These are phyloP conservation scores for Stephanodiscus minutulus DNA, from an alignment of 108 stramenopile species.

Conservation along the genomic window DNA sequence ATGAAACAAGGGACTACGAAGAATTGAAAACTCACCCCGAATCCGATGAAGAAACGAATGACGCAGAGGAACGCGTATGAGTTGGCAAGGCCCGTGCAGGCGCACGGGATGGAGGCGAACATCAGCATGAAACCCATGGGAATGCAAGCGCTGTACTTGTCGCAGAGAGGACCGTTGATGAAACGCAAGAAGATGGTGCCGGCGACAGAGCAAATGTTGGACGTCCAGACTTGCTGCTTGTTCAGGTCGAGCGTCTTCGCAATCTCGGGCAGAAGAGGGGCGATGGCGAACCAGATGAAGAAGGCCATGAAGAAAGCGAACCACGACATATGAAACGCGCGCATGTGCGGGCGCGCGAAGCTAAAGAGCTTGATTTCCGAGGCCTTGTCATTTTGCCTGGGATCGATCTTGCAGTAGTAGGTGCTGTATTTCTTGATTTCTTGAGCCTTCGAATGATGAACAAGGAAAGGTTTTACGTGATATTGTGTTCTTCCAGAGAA, in stretches of 20 bases:
- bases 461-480: no score
- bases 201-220: slow-evolving; percentile 68
- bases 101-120: slow-evolving; percentile 69
- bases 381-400: slow-evolving; percentile 69
- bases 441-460: no score
- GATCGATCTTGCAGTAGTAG: slow-evolving; percentile 71
- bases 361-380: slow-evolving; percentile 68
- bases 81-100: slow-evolving; percentile 69
- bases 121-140: slow-evolving; percentile 64
- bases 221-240: slow-evolving; percentile 75
- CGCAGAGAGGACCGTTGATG: slow-evolving; percentile 82
- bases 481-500: no score
- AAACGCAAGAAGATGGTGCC: slow-evolving; percentile 77
- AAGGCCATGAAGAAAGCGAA: slow-evolving; percentile 82
- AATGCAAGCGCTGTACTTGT: slow-evolving; percentile 73
- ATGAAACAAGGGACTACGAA: no score
- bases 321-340: slow-evolving; percentile 85
- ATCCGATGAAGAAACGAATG: slow-evolving; percentile 81
- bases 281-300: slow-evolving; percentile 86
- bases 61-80: slow-evolving; percentile 54
- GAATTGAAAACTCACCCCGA: no score
- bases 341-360: slow-evolving; percentile 78
- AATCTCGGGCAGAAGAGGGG: slow-evolving; percentile 79
- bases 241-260: slow-evolving; percentile 57
- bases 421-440: slow-evolving; percentile 67